These are phyloP conservation scores for Periconia sp. DNA, from an alignment of 2,329 filamentous ascomycete genomes.

Conservation along the genomic window DNA sequence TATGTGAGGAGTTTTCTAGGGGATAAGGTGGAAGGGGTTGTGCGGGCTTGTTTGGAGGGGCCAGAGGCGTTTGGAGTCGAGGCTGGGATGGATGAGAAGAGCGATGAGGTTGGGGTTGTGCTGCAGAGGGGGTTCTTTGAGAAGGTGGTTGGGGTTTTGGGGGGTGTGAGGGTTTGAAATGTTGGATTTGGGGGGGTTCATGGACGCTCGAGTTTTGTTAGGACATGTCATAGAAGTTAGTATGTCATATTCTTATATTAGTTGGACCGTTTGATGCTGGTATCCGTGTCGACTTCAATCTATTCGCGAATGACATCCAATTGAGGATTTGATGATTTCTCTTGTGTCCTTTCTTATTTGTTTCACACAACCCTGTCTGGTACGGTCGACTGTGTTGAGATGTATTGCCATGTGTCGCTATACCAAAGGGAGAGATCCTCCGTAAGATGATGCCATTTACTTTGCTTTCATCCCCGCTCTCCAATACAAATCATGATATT, in stretches of 20 bases:
- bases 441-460: too few relatives aligned
- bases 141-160: constrained; percentile 32
- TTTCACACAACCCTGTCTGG: too few relatives aligned
- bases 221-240: too few relatives aligned
- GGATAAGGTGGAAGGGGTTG: constrained; percentile 24
- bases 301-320: too few relatives aligned
- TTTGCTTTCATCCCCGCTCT: not conserved
- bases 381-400: not conserved
- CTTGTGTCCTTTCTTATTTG: too few relatives aligned
- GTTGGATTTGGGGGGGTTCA: not conserved
- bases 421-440: constrained; percentile 2
- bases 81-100: constrained; percentile 32
- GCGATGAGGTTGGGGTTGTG: constrained; percentile 27
- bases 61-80: constrained; percentile 30
- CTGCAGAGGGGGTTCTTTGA: constrained; percentile 37
- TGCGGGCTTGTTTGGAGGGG: constrained; percentile 34
- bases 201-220: too few relatives aligned
- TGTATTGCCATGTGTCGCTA: constrained; percentile 14
- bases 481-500: not conserved
- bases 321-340: too few relatives aligned
- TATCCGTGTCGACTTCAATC: too few relatives aligned
- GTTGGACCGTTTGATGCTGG: too few relatives aligned
- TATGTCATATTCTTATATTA: too few relatives aligned
- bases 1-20: constrained; percentile 31
- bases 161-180: constrained; percentile 21